A percentile compares a stretch with the other conserved stretches of the same genome.
Evolutionary conservation across 2,329 filamentous ascomycete genomes (phyloP).

Genomic region (Penicillium palitans): DNA sequence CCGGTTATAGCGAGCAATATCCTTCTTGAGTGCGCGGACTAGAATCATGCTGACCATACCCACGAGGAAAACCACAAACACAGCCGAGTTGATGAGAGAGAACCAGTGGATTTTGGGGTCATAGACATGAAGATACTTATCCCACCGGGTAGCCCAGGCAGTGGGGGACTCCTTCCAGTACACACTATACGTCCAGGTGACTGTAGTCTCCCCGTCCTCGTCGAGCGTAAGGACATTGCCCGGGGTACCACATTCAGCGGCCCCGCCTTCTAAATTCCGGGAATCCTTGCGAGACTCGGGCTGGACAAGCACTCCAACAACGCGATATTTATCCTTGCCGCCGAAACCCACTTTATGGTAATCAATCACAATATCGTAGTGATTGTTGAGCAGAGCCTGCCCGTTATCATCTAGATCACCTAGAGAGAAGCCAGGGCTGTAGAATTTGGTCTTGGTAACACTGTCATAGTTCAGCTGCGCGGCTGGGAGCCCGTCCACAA

Average conservation of each 20-base stretch:
- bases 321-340: slow-evolving; percentile 67
- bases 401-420: slow-evolving; percentile 59
- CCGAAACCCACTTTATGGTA: slow-evolving; percentile 73
- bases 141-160: slow-evolving; percentile 95
- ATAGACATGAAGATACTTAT: slow-evolving; percentile 96
- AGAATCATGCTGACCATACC: slow-evolving; percentile 92
- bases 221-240: slow-evolving; percentile 63
- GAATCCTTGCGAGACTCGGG: slow-evolving; percentile 69
- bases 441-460: slow-evolving; percentile 74
- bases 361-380: slow-evolving; percentile 91
- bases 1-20: slow-evolving; percentile 95
- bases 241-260: slow-evolving; percentile 63
- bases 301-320: slow-evolving; percentile 88
- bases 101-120: slow-evolving; percentile 99
- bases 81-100: slow-evolving; percentile 91
- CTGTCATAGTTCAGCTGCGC: slow-evolving; percentile 79
- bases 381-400: slow-evolving; percentile 75
- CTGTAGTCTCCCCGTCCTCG: slow-evolving; percentile 63
- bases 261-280: slow-evolving; percentile 50
- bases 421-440: slow-evolving; percentile 86
- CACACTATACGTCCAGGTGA: slow-evolving; percentile 89
- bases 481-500: slow-evolving; percentile 90
- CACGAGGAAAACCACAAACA: slow-evolving; percentile 89
- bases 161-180: slow-evolving; percentile 82
- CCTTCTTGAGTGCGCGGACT: slow-evolving; percentile 82